Percentiles rank a stretch among this genome's conserved stretches.
Evolutionary conservation across 768 basidiomycete genomes (phyloP).

Genomic region (Mrakia blollopis): DNA sequence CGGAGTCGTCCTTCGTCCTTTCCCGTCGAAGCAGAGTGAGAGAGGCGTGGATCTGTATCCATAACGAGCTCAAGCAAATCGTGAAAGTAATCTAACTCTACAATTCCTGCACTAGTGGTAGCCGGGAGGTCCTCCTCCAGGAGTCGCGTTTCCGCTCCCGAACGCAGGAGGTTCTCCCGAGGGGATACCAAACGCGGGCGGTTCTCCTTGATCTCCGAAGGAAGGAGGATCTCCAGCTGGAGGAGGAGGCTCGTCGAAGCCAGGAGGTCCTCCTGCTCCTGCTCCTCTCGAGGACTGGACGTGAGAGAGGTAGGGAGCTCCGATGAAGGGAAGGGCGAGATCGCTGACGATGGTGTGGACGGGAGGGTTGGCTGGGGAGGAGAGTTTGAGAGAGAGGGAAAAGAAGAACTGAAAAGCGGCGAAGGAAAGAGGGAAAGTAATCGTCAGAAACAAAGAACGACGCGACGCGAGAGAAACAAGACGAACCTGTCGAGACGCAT

Average conservation of each 20-base stretch:
- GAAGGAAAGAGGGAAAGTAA: neutral
- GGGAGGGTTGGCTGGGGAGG: neutral
- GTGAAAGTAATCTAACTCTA: no score
- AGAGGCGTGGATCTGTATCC: no score
- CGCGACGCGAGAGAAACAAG: neutral
- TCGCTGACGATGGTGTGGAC: neutral
- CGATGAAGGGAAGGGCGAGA: conserved; percentile 16
- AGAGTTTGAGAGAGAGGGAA: conserved; percentile 6
- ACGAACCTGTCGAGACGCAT: conserved; percentile 9
- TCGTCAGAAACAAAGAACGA: neutral
- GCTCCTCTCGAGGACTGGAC: neutral
- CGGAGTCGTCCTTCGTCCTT: no score
- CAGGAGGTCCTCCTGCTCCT: neutral
- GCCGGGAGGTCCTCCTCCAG: no score
- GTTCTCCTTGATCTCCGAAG: neutral
- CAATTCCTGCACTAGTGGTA: no score
- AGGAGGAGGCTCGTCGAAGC: conserved; percentile 1
- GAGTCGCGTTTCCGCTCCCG: no score
- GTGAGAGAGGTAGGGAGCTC: neutral
- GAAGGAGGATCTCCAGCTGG: conserved; percentile 12
- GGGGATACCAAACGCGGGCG: neutral
- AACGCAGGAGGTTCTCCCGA: neutral
- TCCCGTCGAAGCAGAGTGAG: no score
- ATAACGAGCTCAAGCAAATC: no score
- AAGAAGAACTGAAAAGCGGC: neutral